phyloP scores from a whole-genome alignment of 305 asterid species.

The Fraxinus albicans region DNA sequence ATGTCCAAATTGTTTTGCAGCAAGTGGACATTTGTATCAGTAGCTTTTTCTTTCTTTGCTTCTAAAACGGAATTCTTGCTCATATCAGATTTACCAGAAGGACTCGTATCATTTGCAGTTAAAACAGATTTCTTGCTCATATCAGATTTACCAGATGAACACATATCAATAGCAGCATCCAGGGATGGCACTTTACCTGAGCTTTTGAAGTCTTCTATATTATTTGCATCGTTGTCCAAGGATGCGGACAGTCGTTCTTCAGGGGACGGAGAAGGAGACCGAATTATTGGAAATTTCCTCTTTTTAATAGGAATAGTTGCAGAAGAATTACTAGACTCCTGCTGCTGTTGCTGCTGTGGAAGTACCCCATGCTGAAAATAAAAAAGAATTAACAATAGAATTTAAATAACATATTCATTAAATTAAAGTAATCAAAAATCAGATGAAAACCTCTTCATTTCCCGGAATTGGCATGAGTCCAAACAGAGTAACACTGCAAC shows the following conservation, averaged over 20 bases:
- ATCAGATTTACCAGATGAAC: slow-evolving; percentile 35
- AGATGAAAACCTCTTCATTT: slow-evolving; percentile 48
- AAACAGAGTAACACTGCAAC: slow-evolving; percentile 30
- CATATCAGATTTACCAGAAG: slow-evolving; percentile 35
- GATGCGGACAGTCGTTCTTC: slow-evolving; percentile 33
- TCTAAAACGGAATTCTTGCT: slow-evolving; percentile 26
- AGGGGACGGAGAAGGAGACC: slow-evolving; percentile 41
- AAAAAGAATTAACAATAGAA: slow-evolving; percentile 25
- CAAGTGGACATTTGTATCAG: slow-evolving; percentile 20
- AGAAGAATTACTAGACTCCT: slow-evolving; percentile 42
- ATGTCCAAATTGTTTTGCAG: slow-evolving; percentile 23
- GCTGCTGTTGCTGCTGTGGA: slow-evolving; percentile 39
- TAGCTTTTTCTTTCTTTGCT: slow-evolving; percentile 35
- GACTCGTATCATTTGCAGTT: neutral
- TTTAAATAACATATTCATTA: slow-evolving; percentile 9
- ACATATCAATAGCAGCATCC: slow-evolving; percentile 2
- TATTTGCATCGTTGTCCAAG: slow-evolving; percentile 28
- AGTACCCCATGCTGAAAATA: slow-evolving; percentile 42
- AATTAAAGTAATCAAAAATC: slow-evolving; percentile 15
- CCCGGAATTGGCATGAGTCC: slow-evolving; percentile 53
- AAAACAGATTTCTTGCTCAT: slow-evolving; percentile 26
- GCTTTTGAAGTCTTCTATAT: slow-evolving; percentile 28
- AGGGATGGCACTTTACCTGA: slow-evolving; percentile 26
- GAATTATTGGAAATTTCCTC: slow-evolving; percentile 58
- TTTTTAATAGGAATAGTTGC: slow-evolving; percentile 71